Evolutionary conservation across 768 basidiomycete species (phyloP).

Genomic region (Pleurotus tuoliensis): DNA sequence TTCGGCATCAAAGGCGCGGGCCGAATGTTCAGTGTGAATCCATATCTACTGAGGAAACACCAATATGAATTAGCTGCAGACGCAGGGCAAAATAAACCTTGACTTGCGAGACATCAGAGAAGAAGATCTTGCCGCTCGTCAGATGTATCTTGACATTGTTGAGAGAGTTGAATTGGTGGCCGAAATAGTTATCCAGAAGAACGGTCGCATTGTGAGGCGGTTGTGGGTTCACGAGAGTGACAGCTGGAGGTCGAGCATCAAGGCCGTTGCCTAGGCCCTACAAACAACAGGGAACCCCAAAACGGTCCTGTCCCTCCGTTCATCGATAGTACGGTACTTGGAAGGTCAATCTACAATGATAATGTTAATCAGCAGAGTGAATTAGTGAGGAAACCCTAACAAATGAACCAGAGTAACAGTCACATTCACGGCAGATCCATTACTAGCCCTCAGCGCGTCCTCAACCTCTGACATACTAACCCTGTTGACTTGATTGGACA

Average conservation of each 20-base stretch:
- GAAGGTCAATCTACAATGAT: conserved; percentile 46
- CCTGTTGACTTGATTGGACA: conserved; percentile 58
- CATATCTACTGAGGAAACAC: conserved; percentile 41
- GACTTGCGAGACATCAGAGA: conserved; percentile 70
- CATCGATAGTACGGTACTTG: conserved; percentile 61
- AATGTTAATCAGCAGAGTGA: not conserved
- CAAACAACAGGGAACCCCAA: conserved; percentile 52
- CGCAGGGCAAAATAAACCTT: not conserved
- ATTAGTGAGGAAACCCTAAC: not conserved
- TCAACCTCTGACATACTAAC: conserved; percentile 59
- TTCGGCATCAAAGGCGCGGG: conserved; percentile 61
- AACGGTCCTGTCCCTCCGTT: conserved; percentile 69
- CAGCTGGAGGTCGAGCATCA: conserved; percentile 53
- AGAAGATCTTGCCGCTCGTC: conserved; percentile 58
- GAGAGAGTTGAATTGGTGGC: conserved; percentile 76
- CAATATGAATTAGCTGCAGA: not conserved
- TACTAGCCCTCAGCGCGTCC: conserved; percentile 32
- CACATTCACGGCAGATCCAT: conserved; percentile 36
- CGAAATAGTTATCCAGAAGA: conserved; percentile 74
- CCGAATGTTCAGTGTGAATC: conserved; percentile 62
- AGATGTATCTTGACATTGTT: conserved; percentile 78
- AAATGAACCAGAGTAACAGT: conserved; percentile 39
- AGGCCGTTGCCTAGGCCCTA: conserved; percentile 68
- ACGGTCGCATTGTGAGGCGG: conserved; percentile 65
- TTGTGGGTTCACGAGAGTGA: conserved; percentile 61